Percentiles rank a stretch among this genome's conserved stretches.
phyloP scores from a whole-genome alignment of 2,329 filamentous ascomycete species.

The Anthostomella pinea region DNA sequence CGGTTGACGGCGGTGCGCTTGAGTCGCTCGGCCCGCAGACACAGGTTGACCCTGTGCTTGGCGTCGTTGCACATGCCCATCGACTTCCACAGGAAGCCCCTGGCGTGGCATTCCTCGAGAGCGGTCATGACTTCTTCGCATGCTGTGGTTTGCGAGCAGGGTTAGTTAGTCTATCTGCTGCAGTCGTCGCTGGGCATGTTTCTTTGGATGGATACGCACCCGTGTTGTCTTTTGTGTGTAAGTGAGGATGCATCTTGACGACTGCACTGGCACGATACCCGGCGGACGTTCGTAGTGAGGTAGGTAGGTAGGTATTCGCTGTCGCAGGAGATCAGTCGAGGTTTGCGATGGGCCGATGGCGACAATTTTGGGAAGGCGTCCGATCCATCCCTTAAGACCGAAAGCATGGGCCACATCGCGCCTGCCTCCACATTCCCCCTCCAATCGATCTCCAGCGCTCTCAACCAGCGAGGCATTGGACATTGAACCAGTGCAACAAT shows the following conservation, averaged over 20 bases:
- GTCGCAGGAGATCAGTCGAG: no score
- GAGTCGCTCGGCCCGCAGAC: constrained; percentile 75
- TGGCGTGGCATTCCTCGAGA: constrained; percentile 92
- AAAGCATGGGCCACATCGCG: constrained; percentile 28
- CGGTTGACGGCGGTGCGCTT: constrained; percentile 78
- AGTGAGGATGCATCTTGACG: constrained; percentile 88
- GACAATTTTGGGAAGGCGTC: constrained; percentile 4
- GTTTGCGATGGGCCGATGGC: no score
- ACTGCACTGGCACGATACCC: no score
- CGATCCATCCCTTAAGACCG: constrained; percentile 4
- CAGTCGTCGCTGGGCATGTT: no score
- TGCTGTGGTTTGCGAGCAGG: constrained; percentile 48
- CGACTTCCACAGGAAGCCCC: constrained; percentile 88
- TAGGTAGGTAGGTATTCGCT: no score
- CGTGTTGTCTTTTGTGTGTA: constrained; percentile 87
- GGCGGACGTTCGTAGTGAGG: no score
- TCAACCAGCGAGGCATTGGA: no score
- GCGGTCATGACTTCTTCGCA: constrained; percentile 93
- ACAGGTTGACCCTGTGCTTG: constrained; percentile 81
- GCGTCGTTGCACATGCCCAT: constrained; percentile 85
- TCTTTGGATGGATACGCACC: constrained; percentile 66
- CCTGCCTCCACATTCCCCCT: constrained; percentile 21
- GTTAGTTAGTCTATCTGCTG: no score
- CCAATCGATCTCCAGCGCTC: constrained; percentile 17
- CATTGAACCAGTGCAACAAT: not conserved